Evolutionary conservation across 1,284 basidiomycete species (phyloP).

Genomic region (Cutaneotrichosporon sp.): DNA sequence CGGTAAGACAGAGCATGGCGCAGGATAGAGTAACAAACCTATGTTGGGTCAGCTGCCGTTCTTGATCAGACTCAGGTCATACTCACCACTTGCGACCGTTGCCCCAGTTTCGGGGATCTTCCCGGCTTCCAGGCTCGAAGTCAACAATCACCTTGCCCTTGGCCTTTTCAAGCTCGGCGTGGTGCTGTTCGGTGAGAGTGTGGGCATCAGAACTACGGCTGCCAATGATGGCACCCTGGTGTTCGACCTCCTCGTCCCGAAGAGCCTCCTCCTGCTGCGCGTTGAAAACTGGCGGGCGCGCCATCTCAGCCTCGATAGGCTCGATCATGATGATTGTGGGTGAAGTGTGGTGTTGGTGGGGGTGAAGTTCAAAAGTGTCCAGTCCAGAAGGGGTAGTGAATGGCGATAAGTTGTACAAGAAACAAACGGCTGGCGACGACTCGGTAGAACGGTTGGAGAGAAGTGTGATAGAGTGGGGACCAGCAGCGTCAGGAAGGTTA

Average conservation of each 20-base stretch:
- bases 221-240: conserved; percentile 1
- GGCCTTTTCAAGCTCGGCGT: conserved; percentile 13
- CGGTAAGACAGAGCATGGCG: conserved; percentile 33
- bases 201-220: conserved; percentile 4
- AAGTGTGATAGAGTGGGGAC: not conserved
- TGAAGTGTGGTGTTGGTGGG: not conserved
- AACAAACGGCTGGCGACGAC: no score
- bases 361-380: no score
- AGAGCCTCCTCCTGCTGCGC: conserved; percentile 25
- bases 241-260: conserved; percentile 26
- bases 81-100: conserved; percentile 36
- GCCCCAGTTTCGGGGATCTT: conserved; percentile 36
- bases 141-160: conserved; percentile 28
- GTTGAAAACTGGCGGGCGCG: conserved; percentile 33
- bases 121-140: conserved; percentile 27
- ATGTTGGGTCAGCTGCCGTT: not conserved
- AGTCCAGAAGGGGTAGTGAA: no score
- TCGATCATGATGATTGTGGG: conserved; percentile 24
- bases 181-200: conserved; percentile 1
- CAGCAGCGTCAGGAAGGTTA: not conserved
- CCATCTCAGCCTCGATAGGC: conserved; percentile 39
- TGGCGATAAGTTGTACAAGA: no score
- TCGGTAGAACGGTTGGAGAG: no score
- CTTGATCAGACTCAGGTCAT: not conserved
- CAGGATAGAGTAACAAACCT: conserved; percentile 33